These are phyloP conservation scores for Penicillium nordicum DNA, from an alignment of 2,329 filamentous ascomycete species.

Conservation along the genomic window DNA sequence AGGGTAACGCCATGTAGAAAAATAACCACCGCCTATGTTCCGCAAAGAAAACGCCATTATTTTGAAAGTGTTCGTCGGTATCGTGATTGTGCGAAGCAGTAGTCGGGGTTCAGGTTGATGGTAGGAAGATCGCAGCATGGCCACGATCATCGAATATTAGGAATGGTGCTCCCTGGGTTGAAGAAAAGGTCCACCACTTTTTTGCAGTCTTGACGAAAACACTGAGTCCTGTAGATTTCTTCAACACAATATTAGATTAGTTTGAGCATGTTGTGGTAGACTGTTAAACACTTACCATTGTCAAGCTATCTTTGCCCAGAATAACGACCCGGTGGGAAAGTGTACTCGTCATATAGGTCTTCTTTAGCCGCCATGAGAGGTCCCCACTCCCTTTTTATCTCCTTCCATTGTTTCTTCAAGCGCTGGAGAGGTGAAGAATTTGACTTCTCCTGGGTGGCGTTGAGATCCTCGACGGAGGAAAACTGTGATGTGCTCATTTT, in stretches of 20 bases:
- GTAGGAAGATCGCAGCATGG: not conserved
- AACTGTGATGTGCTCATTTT: not conserved
- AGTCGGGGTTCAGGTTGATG: not conserved
- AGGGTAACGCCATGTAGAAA: not conserved
- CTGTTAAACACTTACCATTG: not conserved
- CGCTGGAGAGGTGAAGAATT: constrained; percentile 1
- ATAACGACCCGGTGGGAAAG: constrained; percentile 19
- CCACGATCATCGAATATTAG: not conserved
- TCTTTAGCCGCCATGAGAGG: constrained; percentile 21
- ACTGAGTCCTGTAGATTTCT: not conserved
- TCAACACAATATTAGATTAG: not conserved
- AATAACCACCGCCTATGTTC: not conserved
- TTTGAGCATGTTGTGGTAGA: not conserved
- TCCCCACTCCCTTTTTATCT: constrained; percentile 14
- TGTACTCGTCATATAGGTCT: constrained; percentile 20
- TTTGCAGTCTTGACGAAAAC: not conserved
- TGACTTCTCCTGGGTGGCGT: not conserved
- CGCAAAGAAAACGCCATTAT: not conserved
- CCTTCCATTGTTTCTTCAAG: constrained; percentile 9
- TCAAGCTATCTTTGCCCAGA: constrained; percentile 13
- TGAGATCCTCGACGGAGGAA: constrained; percentile 1
- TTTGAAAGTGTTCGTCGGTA: not conserved
- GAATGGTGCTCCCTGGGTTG: not conserved
- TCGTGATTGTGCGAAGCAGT: not conserved
- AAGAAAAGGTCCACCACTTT: not conserved